Conservation (phyloP, 371 early-diverging fungal species). For the Capillidium rhysosporum region DNA sequence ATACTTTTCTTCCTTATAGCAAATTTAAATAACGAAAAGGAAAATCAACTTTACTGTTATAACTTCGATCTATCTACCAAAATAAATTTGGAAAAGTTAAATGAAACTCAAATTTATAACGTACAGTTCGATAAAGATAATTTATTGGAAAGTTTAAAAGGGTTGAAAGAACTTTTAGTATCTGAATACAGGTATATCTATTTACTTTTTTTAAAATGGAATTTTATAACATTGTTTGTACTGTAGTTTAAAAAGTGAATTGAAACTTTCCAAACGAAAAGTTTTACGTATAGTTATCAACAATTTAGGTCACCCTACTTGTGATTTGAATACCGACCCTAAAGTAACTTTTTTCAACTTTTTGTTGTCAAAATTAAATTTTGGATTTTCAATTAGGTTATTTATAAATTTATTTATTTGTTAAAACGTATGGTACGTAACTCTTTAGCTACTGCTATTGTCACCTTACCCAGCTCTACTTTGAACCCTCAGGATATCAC, state of each 20-base stretch:
- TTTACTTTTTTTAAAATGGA: background rate
- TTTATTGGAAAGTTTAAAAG: background rate
- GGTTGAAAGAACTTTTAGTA: background rate
- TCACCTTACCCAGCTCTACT: conserved; percentile 40
- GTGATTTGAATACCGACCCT: background rate
- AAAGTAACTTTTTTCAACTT: background rate
- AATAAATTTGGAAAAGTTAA: background rate
- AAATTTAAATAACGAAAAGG: background rate
- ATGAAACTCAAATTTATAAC: background rate
- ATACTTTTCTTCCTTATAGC: background rate
- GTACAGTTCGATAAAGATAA: background rate
- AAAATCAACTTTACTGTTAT: background rate
- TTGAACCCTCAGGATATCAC: too few relatives aligned
- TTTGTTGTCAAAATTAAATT: background rate
- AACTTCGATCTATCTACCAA: background rate
- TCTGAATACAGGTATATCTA: background rate
- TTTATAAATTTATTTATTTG: conserved; percentile 49
- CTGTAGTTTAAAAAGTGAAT: background rate
- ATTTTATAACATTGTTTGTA: background rate
- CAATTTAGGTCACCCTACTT: background rate
- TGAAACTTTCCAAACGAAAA: background rate
- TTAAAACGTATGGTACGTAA: conserved; percentile 55
- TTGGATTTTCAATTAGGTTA: conserved; percentile 8
- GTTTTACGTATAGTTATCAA: background rate
- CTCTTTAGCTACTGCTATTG: conserved; percentile 51